Base-by-base conservation (phyloP, 2,329 filamentous ascomycete species). In the Stachybotrys echinatus region DNA sequence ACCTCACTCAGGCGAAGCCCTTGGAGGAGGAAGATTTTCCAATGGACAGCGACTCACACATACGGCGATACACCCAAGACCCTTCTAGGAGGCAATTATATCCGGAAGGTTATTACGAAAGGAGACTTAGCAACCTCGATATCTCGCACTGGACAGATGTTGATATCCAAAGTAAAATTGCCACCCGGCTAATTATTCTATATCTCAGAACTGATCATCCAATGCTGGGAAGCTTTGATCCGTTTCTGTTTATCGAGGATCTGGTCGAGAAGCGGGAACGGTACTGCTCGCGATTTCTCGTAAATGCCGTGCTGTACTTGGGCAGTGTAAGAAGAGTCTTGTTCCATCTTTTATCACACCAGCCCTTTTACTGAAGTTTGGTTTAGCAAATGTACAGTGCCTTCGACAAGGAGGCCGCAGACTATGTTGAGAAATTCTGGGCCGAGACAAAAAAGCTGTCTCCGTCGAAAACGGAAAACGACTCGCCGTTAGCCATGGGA, bases 121-220 rank as follows among this genome's bases (percentile, higher is more conserved):
- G 59, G n/a, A 61, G 62, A 12, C 55, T 71, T 1, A 45, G 52
- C 4, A 19, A 55, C 2, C 52, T 70, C 2, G 46, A 63, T 3
- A 64, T 72, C 31, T 23, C 48, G 12, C 58, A 60, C 49, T 68
- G 71, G 71, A 69, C 70, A 14, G 51, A 63, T 22, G 58, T 69
- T 5, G 37, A 51, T 6, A 54, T 71, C 5, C 42, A 56, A 1
- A 57, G 64, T 42, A 56, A 64, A 5, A 50, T 65, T 12, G 64
- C 65, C n/a, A 62, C 61, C 2, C 58, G 55, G 12, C 54, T 58
- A 20, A 65, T 71, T n/a, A 71, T 67, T 2, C 48, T 70, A 2
- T 71, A 71, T 40, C 51, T 71, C 5, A 55, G 60, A 47, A 71
- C 67, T 2, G 69, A 73, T 12, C 66, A 71, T 48, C 67, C 69